Evolutionary conservation across 495 filamentous ascomycete species (phyloP), one percentile per base, ranked within the genome.

Genomic region (Daldinia grandis): DNA sequence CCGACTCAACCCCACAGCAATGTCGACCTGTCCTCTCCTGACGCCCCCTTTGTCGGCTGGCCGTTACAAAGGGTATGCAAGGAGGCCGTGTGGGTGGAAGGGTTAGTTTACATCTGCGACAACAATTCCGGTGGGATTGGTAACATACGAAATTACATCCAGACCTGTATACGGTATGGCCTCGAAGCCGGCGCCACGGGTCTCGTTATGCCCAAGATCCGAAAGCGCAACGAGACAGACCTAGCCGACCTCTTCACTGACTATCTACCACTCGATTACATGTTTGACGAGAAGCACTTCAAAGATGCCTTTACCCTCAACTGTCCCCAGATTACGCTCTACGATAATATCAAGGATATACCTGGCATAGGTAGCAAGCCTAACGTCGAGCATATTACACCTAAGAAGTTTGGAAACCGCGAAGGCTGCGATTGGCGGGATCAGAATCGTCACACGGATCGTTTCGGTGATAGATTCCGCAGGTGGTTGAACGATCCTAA

Each of bases 71-170:
- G 84, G 3, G 79, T 81, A 3, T 85, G 84, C 76, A 72, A 78
- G 5, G 84, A 85, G 61, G 76, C 79, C 1, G 64, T 42, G 0
- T 83, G 79, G 79, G 75, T 76, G 0, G 74, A 80, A 1, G 82
- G 82, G 1, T 37, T 85, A 19, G 75, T 83, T 5, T 86, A 81
- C 49, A 78, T 80, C 21, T 86, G 84, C 72, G 83, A 85, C 72
- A 84, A 85, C 69, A 86, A 85, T 66, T 84, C 82, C 0, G 84
- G 84, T 4, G 84, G 84, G 1, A 80, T 85, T 54, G 83, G 84
- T 5, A 86, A 86, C 51, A 85, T 86, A 37, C 76, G 84, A 56
- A 85, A 84, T 63, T 86, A 82, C 69, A 84, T 86, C 53, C 76
- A 85, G 12, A 84, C 81, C 27, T 86, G 84, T 63, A 49, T 85